Conservation (phyloP, 2,329 filamentous ascomycete genomes). For the Phaeosphaeriaceae sp. region DNA sequence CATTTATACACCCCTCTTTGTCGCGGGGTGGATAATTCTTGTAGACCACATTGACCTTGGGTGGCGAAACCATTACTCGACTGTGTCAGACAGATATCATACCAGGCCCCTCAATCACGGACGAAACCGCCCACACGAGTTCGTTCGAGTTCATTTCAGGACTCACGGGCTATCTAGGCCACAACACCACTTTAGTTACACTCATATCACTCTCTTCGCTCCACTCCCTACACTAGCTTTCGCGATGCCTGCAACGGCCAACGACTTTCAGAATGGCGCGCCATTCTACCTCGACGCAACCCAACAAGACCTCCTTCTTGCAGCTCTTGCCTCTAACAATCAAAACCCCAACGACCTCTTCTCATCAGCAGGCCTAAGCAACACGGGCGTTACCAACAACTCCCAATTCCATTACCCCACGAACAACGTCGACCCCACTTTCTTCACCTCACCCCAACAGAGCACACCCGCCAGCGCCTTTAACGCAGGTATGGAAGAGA, state of each 20-base stretch:
- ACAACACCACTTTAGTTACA: neutral
- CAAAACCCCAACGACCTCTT: conserved; percentile 41
- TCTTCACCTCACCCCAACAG: conserved; percentile 49
- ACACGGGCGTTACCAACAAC: conserved; percentile 23
- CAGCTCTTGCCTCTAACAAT: conserved; percentile 56
- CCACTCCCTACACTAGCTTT: conserved; percentile 24
- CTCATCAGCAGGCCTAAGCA: conserved; percentile 26
- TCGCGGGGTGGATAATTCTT: neutral
- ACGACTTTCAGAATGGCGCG: conserved; percentile 49
- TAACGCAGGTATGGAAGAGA: conserved; percentile 66
- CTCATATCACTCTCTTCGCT: neutral
- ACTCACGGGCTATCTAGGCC: neutral
- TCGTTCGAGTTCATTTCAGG: too few species aligned
- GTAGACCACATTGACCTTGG: conserved; percentile 1
- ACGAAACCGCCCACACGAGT: neutral
- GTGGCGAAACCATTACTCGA: conserved; percentile 13
- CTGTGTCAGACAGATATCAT: conserved; percentile 9
- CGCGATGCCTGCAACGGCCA: conserved; percentile 47
- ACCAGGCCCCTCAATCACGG: conserved; percentile 7
- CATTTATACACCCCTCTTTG: conserved; percentile 10
- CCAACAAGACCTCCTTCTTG: conserved; percentile 57
- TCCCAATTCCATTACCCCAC: conserved; percentile 41
- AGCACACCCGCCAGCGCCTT: conserved; percentile 51
- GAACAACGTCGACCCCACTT: conserved; percentile 42
- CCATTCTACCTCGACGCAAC: conserved; percentile 54